phyloP scores from a whole-genome alignment of 169 alveolate genomes.

The Eimeria acervulina region DNA sequence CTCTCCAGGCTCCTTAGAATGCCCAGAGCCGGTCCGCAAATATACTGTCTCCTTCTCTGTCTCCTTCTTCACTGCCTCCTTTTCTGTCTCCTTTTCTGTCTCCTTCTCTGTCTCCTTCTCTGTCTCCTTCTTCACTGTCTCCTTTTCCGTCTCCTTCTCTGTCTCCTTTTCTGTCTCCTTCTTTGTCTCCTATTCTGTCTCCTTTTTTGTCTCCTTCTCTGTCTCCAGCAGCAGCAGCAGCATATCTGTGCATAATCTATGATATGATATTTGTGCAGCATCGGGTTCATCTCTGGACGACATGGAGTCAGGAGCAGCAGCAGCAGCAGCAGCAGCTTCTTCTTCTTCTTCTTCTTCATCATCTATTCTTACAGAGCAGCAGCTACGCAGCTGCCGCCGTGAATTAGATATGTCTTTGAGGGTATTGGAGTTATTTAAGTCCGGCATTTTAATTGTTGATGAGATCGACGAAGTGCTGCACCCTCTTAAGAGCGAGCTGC shows the following conservation, averaged over 20 bases:
- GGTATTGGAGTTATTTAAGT: conserved; percentile 56
- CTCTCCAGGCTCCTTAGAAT: conserved; percentile 62
- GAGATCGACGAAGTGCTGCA: conserved; percentile 95
- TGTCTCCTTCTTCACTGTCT: background rate
- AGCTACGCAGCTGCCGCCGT: conserved; percentile 61
- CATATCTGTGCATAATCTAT: background rate
- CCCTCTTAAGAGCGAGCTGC: conserved; percentile 95
- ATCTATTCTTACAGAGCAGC: conserved; percentile 25
- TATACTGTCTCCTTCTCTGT: background rate
- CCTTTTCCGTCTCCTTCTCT: background rate
- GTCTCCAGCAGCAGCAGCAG: conserved; percentile 1
- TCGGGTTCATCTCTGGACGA: no score
- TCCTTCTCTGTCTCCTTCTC: background rate
- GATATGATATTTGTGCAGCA: no score
- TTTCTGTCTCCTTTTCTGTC: conserved; percentile 9
- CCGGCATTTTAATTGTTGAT: conserved; percentile 92
- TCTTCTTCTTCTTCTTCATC: background rate
- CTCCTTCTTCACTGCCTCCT: background rate
- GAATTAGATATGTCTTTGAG: conserved; percentile 75
- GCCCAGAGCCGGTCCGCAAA: conserved; percentile 37
- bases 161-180: background rate
- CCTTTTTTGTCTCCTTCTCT: background rate
- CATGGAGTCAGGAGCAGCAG: no score
- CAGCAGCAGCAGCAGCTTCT: conserved; percentile 5
- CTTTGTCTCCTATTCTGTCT: background rate